Evolutionary conservation across 495 filamentous ascomycete genomes (phyloP).

Genomic region (Tuber indicum): DNA sequence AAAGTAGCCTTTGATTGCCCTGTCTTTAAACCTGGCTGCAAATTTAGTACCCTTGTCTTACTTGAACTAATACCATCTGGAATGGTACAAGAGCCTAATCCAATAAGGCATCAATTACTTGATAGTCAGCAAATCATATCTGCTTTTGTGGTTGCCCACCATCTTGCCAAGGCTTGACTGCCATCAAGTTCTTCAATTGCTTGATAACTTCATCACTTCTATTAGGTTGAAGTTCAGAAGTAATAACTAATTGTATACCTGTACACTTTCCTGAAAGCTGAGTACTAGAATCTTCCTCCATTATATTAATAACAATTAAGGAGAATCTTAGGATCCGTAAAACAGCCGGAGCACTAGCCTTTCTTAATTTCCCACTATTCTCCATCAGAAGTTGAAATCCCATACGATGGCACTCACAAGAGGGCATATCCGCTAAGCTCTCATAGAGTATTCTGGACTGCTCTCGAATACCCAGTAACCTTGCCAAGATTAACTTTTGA

Average conservation of each 20-base stretch:
- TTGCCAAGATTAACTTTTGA: neutral
- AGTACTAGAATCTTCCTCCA: neutral
- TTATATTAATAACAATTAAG: slow-evolving; percentile 14
- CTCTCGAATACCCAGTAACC: slow-evolving; percentile 12
- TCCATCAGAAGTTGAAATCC: slow-evolving; percentile 13
- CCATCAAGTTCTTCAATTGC: neutral
- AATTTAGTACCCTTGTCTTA: neutral
- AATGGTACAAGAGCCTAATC: neutral
- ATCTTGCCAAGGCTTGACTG: neutral
- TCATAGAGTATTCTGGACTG: slow-evolving; percentile 20
- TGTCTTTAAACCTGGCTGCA: neutral
- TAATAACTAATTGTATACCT: slow-evolving; percentile 17
- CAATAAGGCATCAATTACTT: neutral
- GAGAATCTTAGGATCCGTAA: neutral
- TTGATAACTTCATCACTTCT: too few relatives aligned
- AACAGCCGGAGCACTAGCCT: neutral
- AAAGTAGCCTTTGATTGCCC: neutral
- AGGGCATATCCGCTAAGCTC: slow-evolving; percentile 1
- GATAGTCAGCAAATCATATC: neutral
- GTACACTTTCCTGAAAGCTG: neutral
- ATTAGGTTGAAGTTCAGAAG: neutral
- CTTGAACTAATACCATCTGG: neutral
- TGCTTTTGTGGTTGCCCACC: neutral
- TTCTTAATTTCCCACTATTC: neutral
- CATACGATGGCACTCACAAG: slow-evolving; percentile 15